Evolutionary conservation across 495 filamentous ascomycete species (phyloP).

Genomic region (Penicillium bovifimosum): DNA sequence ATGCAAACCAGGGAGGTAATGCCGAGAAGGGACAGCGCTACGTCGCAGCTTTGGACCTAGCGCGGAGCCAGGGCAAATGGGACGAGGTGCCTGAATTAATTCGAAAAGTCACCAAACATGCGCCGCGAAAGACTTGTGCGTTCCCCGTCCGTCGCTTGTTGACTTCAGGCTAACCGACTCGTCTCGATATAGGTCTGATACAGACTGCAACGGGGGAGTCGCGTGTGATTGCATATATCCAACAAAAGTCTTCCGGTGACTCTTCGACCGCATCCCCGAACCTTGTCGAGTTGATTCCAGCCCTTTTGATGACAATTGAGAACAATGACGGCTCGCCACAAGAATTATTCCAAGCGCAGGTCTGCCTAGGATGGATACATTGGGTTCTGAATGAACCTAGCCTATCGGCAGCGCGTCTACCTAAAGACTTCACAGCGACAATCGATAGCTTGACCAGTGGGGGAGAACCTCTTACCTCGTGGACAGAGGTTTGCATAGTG

Average conservation of each 20-base stretch:
- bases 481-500: slow-evolving; percentile 74
- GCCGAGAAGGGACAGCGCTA: slow-evolving; percentile 72
- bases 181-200: slow-evolving; percentile 55
- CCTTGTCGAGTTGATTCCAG: slow-evolving; percentile 56
- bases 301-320: slow-evolving; percentile 60
- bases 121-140: slow-evolving; percentile 77
- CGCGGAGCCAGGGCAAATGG: slow-evolving; percentile 85
- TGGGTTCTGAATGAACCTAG: slow-evolving; percentile 65
- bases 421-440: slow-evolving; percentile 52
- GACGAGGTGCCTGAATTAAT: slow-evolving; percentile 82
- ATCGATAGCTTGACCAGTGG: slow-evolving; percentile 43
- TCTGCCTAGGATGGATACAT: slow-evolving; percentile 79
- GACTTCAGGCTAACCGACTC: slow-evolving; percentile 12
- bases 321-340: slow-evolving; percentile 50
- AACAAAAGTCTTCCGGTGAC: slow-evolving; percentile 32
- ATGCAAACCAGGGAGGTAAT: slow-evolving; percentile 37
- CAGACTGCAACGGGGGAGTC: slow-evolving; percentile 69
- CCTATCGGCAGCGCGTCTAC: slow-evolving; percentile 55
- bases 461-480: slow-evolving; percentile 50
- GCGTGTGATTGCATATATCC: slow-evolving; percentile 51
- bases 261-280: slow-evolving; percentile 44
- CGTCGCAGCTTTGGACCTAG: slow-evolving; percentile 71
- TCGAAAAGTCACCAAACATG: slow-evolving; percentile 90
- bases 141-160: slow-evolving; percentile 7
- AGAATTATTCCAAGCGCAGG: slow-evolving; percentile 72